Conservation (phyloP, 2,329 filamentous ascomycete species). For the Aspergillus aculeatus region DNA sequence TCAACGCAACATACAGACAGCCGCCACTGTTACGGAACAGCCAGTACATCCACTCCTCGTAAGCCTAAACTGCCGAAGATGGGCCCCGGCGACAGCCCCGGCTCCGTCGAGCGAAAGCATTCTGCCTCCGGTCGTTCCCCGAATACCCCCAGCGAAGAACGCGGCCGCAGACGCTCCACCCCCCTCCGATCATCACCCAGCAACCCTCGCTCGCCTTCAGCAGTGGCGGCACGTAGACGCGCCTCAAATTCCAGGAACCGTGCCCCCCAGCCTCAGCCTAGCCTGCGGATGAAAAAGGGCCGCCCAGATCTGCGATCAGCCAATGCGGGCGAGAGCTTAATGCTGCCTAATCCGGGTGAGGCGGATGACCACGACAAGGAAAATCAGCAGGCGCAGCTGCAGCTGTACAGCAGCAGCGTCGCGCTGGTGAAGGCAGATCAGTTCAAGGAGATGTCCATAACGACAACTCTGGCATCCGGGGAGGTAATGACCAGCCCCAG, state of each 20-base stretch:
- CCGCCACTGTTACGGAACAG: constrained; percentile 5
- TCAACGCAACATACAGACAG: neutral
- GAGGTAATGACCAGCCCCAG: constrained; percentile 7
- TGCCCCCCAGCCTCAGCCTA: constrained; percentile 13
- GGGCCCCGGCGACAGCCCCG: constrained; percentile 32
- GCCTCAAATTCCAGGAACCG: constrained; percentile 24
- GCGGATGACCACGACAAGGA: constrained; percentile 15
- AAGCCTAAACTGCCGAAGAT: constrained; percentile 34
- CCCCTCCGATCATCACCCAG: constrained; percentile 17
- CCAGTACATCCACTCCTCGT: constrained; percentile 20
- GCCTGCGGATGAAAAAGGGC: constrained; percentile 26
- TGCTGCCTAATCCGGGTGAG: neutral
- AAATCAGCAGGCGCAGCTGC: constrained; percentile 10
- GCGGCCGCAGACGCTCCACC: constrained; percentile 19
- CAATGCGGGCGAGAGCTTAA: constrained; percentile 7
- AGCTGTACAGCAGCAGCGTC: neutral
- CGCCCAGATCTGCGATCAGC: constrained; percentile 22
- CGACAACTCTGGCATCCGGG: neutral
- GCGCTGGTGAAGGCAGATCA: neutral
- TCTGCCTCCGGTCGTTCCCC: constrained; percentile 8
- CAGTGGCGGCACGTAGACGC: constrained; percentile 9
- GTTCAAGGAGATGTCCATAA: constrained; percentile 1
- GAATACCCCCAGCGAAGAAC: constrained; percentile 13
- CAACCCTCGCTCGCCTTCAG: constrained; percentile 18
- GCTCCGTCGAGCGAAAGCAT: constrained; percentile 34